Conservation (phyloP, 352 stramenopile species). For the Phytophthora crassamura region DNA sequence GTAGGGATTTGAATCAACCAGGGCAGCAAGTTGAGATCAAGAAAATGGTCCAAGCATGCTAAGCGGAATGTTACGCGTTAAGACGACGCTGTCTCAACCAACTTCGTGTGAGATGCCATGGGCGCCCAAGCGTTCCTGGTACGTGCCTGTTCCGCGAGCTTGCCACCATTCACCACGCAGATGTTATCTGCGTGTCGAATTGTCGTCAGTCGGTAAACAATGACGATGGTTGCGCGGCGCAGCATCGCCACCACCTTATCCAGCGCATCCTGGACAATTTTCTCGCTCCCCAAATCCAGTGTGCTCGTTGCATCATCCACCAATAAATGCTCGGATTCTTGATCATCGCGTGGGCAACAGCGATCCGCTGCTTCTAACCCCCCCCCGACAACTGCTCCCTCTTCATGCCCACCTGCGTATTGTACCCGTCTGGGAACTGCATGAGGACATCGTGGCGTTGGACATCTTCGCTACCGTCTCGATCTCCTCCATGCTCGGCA, state of each 20-base stretch:
- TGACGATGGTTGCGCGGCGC: constrained; percentile 24
- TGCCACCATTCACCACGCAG: constrained; percentile 91
- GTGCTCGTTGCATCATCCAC: constrained; percentile 61
- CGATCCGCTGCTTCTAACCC: constrained; percentile 53
- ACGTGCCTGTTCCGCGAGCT: constrained; percentile 93
- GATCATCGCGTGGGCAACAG: constrained; percentile 48
- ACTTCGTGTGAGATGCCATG: constrained; percentile 36
- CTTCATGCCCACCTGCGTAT: constrained; percentile 51
- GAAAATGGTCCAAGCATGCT: too few relatives aligned
- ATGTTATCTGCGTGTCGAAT: constrained; percentile 93
- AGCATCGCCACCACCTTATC: constrained; percentile 38
- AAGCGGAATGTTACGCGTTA: too few relatives aligned
- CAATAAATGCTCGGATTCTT: constrained; percentile 54
- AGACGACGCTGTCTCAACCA: constrained; percentile 32
- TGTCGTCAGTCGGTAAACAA: constrained; percentile 46
- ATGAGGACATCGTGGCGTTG: constrained; percentile 50
- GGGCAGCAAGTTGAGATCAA: too few relatives aligned
- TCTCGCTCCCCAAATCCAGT: constrained; percentile 51
- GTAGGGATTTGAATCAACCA: too few relatives aligned
- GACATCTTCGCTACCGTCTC: constrained; percentile 64
- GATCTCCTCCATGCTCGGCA: constrained; percentile 88
- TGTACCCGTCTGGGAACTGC: constrained; percentile 46
- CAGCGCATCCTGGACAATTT: constrained; percentile 47
- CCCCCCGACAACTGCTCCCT: constrained; percentile 43
- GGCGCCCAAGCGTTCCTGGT: constrained; percentile 85